A percentile compares a stretch with the other conserved stretches of the same genome.
Evolutionary conservation across 2,329 filamentous ascomycete genomes (phyloP).

Genomic region (Xylariomycetidae sp.): DNA sequence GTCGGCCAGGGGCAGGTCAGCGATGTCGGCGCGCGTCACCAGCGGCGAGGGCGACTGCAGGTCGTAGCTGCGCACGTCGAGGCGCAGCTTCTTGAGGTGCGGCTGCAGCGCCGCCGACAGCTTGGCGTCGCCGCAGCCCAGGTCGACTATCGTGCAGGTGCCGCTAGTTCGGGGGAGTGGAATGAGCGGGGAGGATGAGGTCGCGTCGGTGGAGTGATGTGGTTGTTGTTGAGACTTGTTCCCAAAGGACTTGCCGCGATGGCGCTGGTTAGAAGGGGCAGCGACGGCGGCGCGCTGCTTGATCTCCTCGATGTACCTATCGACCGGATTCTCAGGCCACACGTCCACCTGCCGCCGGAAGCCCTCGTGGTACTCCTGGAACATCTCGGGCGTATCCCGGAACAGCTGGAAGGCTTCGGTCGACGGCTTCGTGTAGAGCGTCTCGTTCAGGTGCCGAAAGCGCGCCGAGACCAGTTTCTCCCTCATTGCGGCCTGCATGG

Average conservation of each 20-base stretch:
- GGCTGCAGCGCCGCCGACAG: slow-evolving; percentile 66
- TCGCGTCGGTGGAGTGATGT: slow-evolving; percentile 2
- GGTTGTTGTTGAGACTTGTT: slow-evolving; percentile 14
- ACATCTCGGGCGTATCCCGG: slow-evolving; percentile 82
- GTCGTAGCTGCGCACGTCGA: slow-evolving; percentile 81
- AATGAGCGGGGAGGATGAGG: slow-evolving; percentile 23
- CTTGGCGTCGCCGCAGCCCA: slow-evolving; percentile 89
- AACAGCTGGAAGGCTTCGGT: slow-evolving; percentile 79
- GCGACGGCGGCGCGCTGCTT: slow-evolving; percentile 40
- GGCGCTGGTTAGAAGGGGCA: slow-evolving; percentile 13
- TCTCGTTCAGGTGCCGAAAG: slow-evolving; percentile 96
- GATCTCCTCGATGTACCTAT: slow-evolving; percentile 74
- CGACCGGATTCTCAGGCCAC: slow-evolving; percentile 95
- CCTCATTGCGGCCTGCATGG: slow-evolving; percentile 89
- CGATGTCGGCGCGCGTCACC: slow-evolving; percentile 86
- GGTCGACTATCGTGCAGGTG: slow-evolving; percentile 75
- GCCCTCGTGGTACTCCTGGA: slow-evolving; percentile 91
- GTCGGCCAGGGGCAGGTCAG: slow-evolving; percentile 70
- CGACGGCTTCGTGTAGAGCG: slow-evolving; percentile 89
- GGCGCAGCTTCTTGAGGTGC: slow-evolving; percentile 60
- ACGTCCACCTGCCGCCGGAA: slow-evolving; percentile 93
- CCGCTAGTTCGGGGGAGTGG: slow-evolving; percentile 70
- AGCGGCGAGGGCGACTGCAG: slow-evolving; percentile 71
- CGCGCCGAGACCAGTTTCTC: slow-evolving; percentile 91
- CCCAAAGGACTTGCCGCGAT: slow-evolving; percentile 3